Base-by-base conservation (phyloP, 2,329 filamentous ascomycete genomes). In the Bertia moriformis region DNA sequence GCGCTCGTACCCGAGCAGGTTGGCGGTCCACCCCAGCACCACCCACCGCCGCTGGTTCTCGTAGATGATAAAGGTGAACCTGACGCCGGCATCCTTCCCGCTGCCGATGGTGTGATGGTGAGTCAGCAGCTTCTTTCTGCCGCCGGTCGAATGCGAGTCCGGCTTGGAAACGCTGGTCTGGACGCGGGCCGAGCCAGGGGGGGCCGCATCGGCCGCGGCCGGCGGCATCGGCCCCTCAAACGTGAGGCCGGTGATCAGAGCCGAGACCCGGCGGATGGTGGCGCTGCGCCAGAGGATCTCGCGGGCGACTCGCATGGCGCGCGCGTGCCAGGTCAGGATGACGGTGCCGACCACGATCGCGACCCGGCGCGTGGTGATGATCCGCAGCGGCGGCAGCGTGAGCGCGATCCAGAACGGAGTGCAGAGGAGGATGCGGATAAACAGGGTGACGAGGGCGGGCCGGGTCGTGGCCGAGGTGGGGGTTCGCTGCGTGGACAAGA, bases 41-140 rank as follows among this genome's bases (percentile, higher is more conserved):
- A 98, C 64, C 91, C 91, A 98, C 39, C 91, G 75, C 32, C 91
- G 74, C 58, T 98, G 91, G 49, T 98, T 98, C 56, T 98, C 91
- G 51, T 88, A 96, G 2, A 98, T 69, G 37, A 91, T 88, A 45
- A 98, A 98, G 0, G 91, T 98, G 52, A 98, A 98, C 35, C 87
- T 83, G 13, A 98, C 84, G 1, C 88, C 87, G 0, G 86, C 74
- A 3, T 82, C 79, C 43, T 67, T 69, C n/a, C 59, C 57, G 17
- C 51, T 48, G 32, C 45, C 58, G 50, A 44, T 62, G 48, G 40
- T 56, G 55, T 39, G 61, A 61, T 15, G 60, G 57, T 20, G 50
- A 49, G n/a, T 63, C 45, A 42, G 42, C 1, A 42, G 41, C 38
- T 44, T 42, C n/a, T n/a, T n/a, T n/a, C n/a, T n/a, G 27, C 42